phyloP scores from a whole-genome alignment of 2,329 filamentous ascomycete genomes.

The Clarireedia homoeocarpa region DNA sequence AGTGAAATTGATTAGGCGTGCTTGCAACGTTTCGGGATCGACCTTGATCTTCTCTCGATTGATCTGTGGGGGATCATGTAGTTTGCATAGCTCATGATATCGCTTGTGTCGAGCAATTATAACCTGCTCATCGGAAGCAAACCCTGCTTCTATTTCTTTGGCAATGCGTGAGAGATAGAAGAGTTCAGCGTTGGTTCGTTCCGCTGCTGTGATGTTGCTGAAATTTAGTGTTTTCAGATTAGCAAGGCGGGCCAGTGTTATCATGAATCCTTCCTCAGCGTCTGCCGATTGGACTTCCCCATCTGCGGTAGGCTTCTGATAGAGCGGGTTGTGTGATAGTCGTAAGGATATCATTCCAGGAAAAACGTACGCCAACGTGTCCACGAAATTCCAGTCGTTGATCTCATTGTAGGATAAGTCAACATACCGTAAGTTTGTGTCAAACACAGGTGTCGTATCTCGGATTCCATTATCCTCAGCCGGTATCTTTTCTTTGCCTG shows the following conservation, averaged over 20 bases:
- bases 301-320: constrained; percentile 35
- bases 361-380: constrained; percentile 57
- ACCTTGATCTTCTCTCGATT: constrained; percentile 41
- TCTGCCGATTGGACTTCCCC: constrained; percentile 36
- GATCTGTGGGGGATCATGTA: constrained; percentile 62
- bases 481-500: background rate
- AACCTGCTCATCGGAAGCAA: constrained; percentile 42
- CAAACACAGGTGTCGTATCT: constrained; percentile 15
- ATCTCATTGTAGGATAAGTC: constrained; percentile 70
- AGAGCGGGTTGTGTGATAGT: constrained; percentile 80
- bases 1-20: constrained; percentile 62
- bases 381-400: constrained; percentile 64
- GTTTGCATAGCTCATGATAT: constrained; percentile 64
- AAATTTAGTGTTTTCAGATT: constrained; percentile 66
- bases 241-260: constrained; percentile 69
- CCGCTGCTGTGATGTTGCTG: constrained; percentile 59
- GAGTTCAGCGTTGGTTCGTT: constrained; percentile 81
- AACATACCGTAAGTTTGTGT: constrained; percentile 39
- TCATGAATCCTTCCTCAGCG: constrained; percentile 80
- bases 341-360: constrained; percentile 70
- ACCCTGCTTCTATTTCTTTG: constrained; percentile 58
- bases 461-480: background rate
- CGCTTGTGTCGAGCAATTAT: constrained; percentile 61
- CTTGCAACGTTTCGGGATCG: constrained; percentile 76
- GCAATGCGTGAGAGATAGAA: constrained; percentile 87